Conservation (phyloP, 805 yeast species). For the Saccharomycodes ludwigii region DNA sequence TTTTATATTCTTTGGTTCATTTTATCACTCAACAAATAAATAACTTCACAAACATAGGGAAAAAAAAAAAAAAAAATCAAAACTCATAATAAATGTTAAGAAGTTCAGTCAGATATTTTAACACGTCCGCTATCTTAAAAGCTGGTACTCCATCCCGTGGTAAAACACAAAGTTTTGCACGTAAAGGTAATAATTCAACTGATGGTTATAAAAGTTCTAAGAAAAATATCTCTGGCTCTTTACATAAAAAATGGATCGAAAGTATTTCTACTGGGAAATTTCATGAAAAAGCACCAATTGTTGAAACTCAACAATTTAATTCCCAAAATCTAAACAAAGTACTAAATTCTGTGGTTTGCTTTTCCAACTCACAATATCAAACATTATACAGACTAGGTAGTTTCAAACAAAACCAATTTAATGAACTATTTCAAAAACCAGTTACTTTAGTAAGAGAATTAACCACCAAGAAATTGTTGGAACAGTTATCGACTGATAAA, state of each 20-base stretch:
- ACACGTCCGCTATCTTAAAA: conserved; percentile 7
- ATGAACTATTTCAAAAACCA: conserved; percentile 53
- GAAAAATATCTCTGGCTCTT: conserved; percentile 19
- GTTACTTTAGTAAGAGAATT: conserved; percentile 43
- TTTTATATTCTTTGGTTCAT: no score
- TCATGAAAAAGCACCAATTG: conserved; percentile 17
- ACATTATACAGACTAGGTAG: conserved; percentile 43
- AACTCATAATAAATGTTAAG: conserved; percentile 10
- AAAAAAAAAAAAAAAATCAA: neutral
- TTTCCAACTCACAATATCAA: conserved; percentile 28
- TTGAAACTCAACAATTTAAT: conserved; percentile 14
- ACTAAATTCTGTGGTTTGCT: conserved; percentile 27
- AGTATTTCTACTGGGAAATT: conserved; percentile 21
- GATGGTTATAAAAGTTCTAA: conserved; percentile 11
- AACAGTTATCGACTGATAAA: conserved; percentile 33
- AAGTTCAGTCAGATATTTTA: conserved; percentile 10
- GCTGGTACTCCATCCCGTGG: conserved; percentile 17
- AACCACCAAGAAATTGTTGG: conserved; percentile 29
- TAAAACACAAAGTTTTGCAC: conserved; percentile 21
- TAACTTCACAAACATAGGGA: conserved; percentile 1
- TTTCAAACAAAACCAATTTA: conserved; percentile 55
- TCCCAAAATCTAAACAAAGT: conserved; percentile 7
- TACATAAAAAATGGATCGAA: conserved; percentile 24
- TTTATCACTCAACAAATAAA: conserved; percentile 1
- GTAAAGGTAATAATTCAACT: conserved; percentile 8